Conservation (phyloP, 352 stramenopile species). For the Halophytophthora batemanensis region DNA sequence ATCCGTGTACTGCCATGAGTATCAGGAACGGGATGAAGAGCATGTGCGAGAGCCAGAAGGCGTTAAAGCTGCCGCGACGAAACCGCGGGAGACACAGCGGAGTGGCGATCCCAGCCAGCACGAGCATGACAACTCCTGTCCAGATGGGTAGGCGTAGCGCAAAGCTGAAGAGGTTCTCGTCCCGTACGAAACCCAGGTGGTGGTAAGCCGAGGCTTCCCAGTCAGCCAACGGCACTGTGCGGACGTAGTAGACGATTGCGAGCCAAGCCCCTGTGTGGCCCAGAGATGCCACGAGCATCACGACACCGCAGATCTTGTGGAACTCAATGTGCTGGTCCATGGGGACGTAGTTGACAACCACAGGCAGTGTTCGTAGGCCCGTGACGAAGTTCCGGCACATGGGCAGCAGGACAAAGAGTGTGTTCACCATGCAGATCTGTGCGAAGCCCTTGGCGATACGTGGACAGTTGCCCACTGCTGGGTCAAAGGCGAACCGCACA, state of each 20-base stretch:
- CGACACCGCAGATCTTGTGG: conserved; percentile 71
- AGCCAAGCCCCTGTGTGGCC: conserved; percentile 53
- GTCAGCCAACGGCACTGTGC: conserved; percentile 26
- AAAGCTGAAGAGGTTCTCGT: conserved; percentile 45
- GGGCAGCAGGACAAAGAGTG: conserved; percentile 65
- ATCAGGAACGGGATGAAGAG: conserved; percentile 68
- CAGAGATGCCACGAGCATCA: conserved; percentile 58
- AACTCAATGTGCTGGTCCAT: conserved; percentile 70
- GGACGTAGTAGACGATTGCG: conserved; percentile 52
- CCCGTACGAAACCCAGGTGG: conserved; percentile 46
- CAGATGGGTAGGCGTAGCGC: conserved; percentile 51
- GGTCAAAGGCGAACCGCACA: conserved; percentile 32
- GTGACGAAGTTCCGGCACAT: conserved; percentile 76
- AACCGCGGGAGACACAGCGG: conserved; percentile 46
- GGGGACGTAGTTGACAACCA: conserved; percentile 51
- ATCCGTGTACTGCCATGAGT: conserved; percentile 55
- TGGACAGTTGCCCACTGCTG: conserved; percentile 48
- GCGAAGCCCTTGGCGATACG: conserved; percentile 67
- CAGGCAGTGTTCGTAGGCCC: conserved; percentile 34
- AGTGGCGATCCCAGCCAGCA: conserved; percentile 45
- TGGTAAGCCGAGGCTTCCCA: conserved; percentile 49
- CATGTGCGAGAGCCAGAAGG: conserved; percentile 69
- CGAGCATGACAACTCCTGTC: conserved; percentile 58
- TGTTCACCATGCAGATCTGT: conserved; percentile 74
- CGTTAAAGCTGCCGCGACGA: conserved; percentile 57